A percentile compares a stretch with the other conserved stretches of the same genome.
Evolutionary conservation across 305 asterid genomes (phyloP).

Genomic region (Solanum hybrid): DNA sequence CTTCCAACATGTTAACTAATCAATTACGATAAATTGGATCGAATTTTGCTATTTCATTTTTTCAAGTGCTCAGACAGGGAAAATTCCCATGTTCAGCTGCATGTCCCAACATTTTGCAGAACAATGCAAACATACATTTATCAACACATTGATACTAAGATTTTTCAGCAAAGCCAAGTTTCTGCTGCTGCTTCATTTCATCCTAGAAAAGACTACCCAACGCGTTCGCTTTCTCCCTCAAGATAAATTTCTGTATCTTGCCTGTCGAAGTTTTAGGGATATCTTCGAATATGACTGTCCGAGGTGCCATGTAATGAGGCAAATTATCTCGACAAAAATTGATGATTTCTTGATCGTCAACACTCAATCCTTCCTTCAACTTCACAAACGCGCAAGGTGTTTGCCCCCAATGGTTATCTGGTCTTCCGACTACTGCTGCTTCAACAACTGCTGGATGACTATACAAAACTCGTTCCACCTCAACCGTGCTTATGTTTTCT

Average conservation of each 20-base stretch:
- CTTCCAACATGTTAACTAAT: neutral
- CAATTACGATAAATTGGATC: neutral
- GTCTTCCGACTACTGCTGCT: constrained; percentile 83
- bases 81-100: neutral
- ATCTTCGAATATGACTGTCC: constrained; percentile 58
- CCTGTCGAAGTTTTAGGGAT: constrained; percentile 78
- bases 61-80: neutral
- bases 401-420: constrained; percentile 89
- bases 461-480: constrained; percentile 62
- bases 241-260: constrained; percentile 67
- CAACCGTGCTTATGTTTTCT: constrained; percentile 67
- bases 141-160: neutral
- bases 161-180: neutral
- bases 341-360: constrained; percentile 36
- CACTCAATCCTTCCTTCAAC: constrained; percentile 57
- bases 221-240: constrained; percentile 72
- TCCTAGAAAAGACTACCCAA: constrained; percentile 45
- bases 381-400: constrained; percentile 86
- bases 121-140: neutral
- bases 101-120: neutral
- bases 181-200: neutral
- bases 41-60: neutral
- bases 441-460: constrained; percentile 65
- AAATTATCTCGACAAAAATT: constrained; percentile 51
- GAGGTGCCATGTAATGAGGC: constrained; percentile 92